Percentiles rank a stretch among this genome's conserved stretches.
phyloP scores from a whole-genome alignment of 805 yeast species.

The Vanderwaltozyma yarrowii region DNA sequence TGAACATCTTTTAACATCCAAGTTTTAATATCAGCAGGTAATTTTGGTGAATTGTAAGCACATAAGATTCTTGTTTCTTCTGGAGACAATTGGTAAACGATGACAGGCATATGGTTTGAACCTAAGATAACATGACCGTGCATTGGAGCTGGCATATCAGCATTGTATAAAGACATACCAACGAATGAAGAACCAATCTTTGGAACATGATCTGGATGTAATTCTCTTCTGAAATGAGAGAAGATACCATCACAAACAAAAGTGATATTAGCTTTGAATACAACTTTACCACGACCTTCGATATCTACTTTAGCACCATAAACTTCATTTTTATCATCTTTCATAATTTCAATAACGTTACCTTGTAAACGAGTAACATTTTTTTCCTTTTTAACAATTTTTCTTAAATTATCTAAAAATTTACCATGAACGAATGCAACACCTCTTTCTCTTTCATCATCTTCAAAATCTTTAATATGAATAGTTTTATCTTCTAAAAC shows the following conservation, averaged over 20 bases:
- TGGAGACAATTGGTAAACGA: constrained; percentile 79
- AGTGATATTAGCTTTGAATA: constrained; percentile 52
- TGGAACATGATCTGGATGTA: constrained; percentile 53
- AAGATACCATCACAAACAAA: constrained; percentile 89
- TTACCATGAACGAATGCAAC: constrained; percentile 90
- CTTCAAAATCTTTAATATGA: constrained; percentile 44
- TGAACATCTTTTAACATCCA: constrained; percentile 54
- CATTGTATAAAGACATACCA: constrained; percentile 67
- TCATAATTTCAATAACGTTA: constrained; percentile 58
- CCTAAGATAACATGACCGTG: constrained; percentile 91
- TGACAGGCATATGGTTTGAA: constrained; percentile 66
- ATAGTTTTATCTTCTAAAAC: constrained; percentile 42
- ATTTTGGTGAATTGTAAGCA: constrained; percentile 63
- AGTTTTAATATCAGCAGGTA: constrained; percentile 59
- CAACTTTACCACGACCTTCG: constrained; percentile 32
- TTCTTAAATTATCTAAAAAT: constrained; percentile 67
- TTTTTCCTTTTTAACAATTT: constrained; percentile 53
- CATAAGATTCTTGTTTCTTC: constrained; percentile 81
- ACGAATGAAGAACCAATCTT: constrained; percentile 73
- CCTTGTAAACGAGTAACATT: constrained; percentile 78
- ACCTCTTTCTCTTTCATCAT: constrained; percentile 50
- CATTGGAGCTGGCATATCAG: constrained; percentile 60
- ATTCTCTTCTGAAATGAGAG: constrained; percentile 78
- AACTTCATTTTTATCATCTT: constrained; percentile 47
- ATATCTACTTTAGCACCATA: constrained; percentile 62